Evolutionary conservation across 2,329 filamentous ascomycete genomes (phyloP), one percentile per base, ranked within the genome.

Genomic region (Penicillium paneum): DNA sequence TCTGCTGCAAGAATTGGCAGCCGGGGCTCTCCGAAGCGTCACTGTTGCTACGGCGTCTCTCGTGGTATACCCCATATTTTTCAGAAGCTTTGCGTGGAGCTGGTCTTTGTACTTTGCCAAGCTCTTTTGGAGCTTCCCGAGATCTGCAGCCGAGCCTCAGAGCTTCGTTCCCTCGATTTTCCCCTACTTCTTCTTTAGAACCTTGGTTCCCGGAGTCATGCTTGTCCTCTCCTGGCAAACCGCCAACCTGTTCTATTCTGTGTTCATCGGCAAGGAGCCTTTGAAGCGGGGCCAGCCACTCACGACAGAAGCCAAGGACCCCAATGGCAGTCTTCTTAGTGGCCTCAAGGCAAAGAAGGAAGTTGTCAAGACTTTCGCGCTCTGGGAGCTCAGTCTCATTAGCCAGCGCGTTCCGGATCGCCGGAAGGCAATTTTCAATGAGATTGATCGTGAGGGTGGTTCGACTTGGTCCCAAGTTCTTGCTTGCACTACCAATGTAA

Each of bases 301-400:
- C 52, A 96, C 91, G 0, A 82, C 83, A 17, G 89, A 93, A 62
- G 90, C 91, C 15, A 94, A 90, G 67, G 92, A 97, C 71, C 90
- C 93, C 0, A 97, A 96, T 66, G 91, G 91, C 34, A 96, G 90
- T 68, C 79, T 97, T 28, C 72, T 97, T 45, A 91, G 86, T 53
- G 93, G 93, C 0, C 73, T 97, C 42, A 92, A 87, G 69, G 87
- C 87, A 60, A 94, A 91, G 75, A 94, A 93, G 71, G 80, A 90
- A 8, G 79, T 89, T 10, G 85, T 90, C 56, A 86, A 84, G 82
- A 82, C 85, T 0, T 96, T 95, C 71, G 92, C 93, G 15, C 88
- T 96, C 72, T 96, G 92, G 92, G 93, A 97, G 68, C 78, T 97
- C 28, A 84, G 85, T 29, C 81, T 90, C 52, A 96, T 97, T 63